Evolutionary conservation across 1,284 basidiomycete genomes (phyloP), one percentile per base, ranked within the genome.

Genomic region (Afroboletus lepidellus): DNA sequence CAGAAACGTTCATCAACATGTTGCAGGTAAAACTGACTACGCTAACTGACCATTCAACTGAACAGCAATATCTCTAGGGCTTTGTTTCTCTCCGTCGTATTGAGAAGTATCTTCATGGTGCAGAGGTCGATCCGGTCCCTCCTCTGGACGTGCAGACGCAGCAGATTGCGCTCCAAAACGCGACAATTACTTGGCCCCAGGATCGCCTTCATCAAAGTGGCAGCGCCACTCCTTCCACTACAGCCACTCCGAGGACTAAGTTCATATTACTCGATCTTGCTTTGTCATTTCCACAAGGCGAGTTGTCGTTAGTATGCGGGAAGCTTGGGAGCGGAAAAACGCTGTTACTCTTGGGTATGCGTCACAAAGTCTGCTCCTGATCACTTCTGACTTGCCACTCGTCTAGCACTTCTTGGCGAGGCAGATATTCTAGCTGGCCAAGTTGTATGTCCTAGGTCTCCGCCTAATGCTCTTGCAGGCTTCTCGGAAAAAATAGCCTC

Each of bases 161-260:
- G 44, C 77, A 72, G 1, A 87, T 97, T 55, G 77, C 84, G 1
- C 80, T 96, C 58, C 85, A 85, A 60, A 88, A 86, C 7, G 92
- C 92, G 12, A 96, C 92, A 0, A 77, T 93, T 48, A 92, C 92
- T 0, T 97, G 94, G 94, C 90, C 94, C 0, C 83, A 85, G 65
- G 87, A 91, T 56, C 81, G 86, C 38, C 53, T 70, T 11, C 74
- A 74, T 24, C 59, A 68, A 8, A 84, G 83, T 61, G 65, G 65
- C 8, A 66, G 62, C 27, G 66, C 66, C 9, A 69, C 78, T 1
- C 74, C 85, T 3, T 87, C 87, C 1, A 77, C 72, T 1, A 77
- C 84, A 1, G 72, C 86, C 0, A 94, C 92, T 0, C 92, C 92
- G 2, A 80, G 78, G 53, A 76, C 83, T 51, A 87, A 87, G 57